Conservation (phyloP, 208 protist species). For the Trypanosoma cruzi region DNA sequence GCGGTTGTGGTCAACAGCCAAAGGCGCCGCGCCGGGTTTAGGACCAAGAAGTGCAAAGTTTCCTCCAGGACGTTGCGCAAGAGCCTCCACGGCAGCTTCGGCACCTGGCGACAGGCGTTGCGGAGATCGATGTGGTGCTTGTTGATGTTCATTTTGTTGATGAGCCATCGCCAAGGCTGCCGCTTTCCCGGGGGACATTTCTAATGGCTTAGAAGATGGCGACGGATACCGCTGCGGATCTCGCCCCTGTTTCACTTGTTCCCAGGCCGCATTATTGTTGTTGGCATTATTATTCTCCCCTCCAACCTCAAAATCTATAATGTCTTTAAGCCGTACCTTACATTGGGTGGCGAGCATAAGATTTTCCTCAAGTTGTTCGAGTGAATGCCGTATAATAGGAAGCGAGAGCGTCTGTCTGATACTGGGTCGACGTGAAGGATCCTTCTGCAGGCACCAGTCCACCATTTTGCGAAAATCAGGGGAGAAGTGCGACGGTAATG, state of each 20-base stretch:
- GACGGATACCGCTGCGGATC: neutral
- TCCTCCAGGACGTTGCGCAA: neutral
- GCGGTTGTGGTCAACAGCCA: slow-evolving; percentile 18
- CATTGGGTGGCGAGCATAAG: slow-evolving; percentile 92
- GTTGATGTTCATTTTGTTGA: slow-evolving; percentile 18
- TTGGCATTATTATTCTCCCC: slow-evolving; percentile 22
- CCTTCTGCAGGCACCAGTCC: slow-evolving; percentile 88
- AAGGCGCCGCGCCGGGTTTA: slow-evolving; percentile 13
- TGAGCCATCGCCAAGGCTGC: slow-evolving; percentile 75
- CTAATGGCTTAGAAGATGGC: slow-evolving; percentile 5
- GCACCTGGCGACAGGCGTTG: neutral
- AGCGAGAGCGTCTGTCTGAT: slow-evolving; percentile 79
- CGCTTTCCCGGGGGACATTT: slow-evolving; percentile 75
- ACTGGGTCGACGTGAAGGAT: slow-evolving; percentile 70
- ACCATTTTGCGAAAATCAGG: slow-evolving; percentile 87
- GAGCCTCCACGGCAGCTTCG: neutral
- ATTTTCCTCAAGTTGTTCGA: slow-evolving; percentile 87
- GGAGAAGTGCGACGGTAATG: slow-evolving; percentile 85
- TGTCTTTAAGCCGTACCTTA: slow-evolving; percentile 82
- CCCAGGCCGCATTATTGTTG: neutral
- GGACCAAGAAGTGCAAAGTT: slow-evolving; percentile 12
- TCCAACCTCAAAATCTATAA: slow-evolving; percentile 82
- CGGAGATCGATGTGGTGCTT: neutral
- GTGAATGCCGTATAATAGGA: slow-evolving; percentile 64
- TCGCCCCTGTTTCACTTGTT: slow-evolving; percentile 9